Evolutionary conservation across 2,329 filamentous ascomycete species (phyloP).

Genomic region (Neofusicoccum cordaticola): DNA sequence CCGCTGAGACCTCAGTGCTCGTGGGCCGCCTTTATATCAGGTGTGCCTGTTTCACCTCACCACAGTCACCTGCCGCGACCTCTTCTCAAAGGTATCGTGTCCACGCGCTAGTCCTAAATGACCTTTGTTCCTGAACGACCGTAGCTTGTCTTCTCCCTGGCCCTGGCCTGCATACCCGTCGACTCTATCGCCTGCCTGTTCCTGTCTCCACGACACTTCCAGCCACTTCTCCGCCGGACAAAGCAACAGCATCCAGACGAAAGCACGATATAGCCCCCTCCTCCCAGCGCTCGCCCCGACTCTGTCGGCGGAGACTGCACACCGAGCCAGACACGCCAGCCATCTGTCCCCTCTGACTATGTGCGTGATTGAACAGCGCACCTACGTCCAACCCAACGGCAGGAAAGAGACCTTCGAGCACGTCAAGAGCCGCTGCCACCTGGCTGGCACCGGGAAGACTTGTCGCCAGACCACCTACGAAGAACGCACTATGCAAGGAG

Average conservation of each 20-base stretch:
- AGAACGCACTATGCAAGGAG: neutral
- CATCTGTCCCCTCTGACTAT: neutral
- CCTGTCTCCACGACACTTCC: neutral
- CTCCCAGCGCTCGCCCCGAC: neutral
- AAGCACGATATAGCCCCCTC: neutral
- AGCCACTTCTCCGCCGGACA: neutral
- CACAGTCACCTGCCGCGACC: slow-evolving; percentile 8
- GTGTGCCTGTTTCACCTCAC: slow-evolving; percentile 1
- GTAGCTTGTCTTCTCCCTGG: neutral
- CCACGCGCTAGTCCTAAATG: slow-evolving; percentile 14
- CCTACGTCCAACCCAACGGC: slow-evolving; percentile 6
- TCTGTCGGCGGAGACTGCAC: neutral
- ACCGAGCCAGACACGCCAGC: no score
- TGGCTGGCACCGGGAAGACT: neutral
- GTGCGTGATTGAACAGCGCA: slow-evolving; percentile 12
- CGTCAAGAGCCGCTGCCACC: slow-evolving; percentile 12
- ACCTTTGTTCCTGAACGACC: slow-evolving; percentile 12
- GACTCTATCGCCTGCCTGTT: slow-evolving; percentile 5
- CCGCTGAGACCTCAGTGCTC: neutral
- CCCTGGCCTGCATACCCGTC: slow-evolving; percentile 3
- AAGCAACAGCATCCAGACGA: neutral
- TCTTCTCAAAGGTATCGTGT: neutral
- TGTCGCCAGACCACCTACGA: neutral
- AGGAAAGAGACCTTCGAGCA: slow-evolving; percentile 7
- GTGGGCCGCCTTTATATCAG: slow-evolving; percentile 5